Conservation (phyloP, 805 yeast species). For the Metschnikowia corniflorae region DNA sequence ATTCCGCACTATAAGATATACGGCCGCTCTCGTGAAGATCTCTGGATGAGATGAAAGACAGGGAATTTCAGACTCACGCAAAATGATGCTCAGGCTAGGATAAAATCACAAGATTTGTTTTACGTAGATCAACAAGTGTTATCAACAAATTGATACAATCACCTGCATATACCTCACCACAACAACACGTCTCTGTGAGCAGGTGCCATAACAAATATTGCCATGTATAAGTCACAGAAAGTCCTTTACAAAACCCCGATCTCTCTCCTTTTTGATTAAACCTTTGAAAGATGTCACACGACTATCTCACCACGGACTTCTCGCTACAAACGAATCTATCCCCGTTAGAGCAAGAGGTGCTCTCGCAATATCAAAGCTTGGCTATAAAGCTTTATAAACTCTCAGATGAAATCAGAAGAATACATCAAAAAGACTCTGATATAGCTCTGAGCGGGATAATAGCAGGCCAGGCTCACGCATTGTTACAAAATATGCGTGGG, state of each 20-base stretch:
- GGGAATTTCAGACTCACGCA: too few species aligned
- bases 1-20: too few species aligned
- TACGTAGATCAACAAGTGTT: too few species aligned
- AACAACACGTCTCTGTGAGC: neutral
- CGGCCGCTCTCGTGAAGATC: too few species aligned
- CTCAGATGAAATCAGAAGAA: slow-evolving; percentile 29
- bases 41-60: too few species aligned
- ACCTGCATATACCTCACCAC: neutral
- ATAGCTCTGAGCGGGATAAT: neutral
- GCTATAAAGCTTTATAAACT: slow-evolving; percentile 32
- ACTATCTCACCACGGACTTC: slow-evolving; percentile 11
- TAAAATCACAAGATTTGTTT: too few species aligned
- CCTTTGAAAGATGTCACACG: slow-evolving; percentile 1
- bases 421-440: slow-evolving; percentile 16
- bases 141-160: too few species aligned
- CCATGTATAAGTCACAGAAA: too few species aligned
- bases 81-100: too few species aligned
- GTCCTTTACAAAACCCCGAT: too few species aligned
- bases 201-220: too few species aligned
- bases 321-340: slow-evolving; percentile 16
- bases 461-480: slow-evolving; percentile 25
- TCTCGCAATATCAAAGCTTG: slow-evolving; percentile 36
- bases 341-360: slow-evolving; percentile 32
- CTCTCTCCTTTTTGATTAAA: too few species aligned
- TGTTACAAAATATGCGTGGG: slow-evolving; percentile 49